phyloP scores from a whole-genome alignment of 805 yeast species.

The Spencermartinsiella europaea region DNA sequence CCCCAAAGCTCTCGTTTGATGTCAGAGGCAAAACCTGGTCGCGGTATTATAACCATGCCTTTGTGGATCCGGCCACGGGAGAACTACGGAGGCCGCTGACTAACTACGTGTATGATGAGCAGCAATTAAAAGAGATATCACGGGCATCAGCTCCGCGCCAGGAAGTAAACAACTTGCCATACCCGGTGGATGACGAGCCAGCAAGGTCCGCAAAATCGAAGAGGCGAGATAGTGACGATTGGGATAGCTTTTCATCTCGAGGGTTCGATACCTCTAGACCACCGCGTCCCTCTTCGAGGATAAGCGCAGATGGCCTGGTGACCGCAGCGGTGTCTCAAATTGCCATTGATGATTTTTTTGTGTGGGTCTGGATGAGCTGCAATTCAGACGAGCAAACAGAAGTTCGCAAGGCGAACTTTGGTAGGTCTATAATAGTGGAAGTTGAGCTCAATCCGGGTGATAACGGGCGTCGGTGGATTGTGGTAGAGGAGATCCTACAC shows the following conservation, averaged over 20 bases:
- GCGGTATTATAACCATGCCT: slow-evolving; percentile 26
- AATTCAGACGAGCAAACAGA: slow-evolving; percentile 69
- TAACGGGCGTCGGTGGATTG: slow-evolving; percentile 26
- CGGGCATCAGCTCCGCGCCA: slow-evolving; percentile 23
- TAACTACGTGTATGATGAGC: slow-evolving; percentile 29
- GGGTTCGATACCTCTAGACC: slow-evolving; percentile 9
- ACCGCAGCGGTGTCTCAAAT: slow-evolving; percentile 53
- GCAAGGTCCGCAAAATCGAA: neutral
- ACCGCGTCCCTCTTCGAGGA: slow-evolving; percentile 4
- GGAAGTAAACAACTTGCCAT: slow-evolving; percentile 27
- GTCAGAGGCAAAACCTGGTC: slow-evolving; percentile 27
- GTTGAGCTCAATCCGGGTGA: slow-evolving; percentile 71
- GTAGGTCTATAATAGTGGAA: slow-evolving; percentile 76
- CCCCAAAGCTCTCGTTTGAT: slow-evolving; percentile 21
- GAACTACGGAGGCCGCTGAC: slow-evolving; percentile 25
- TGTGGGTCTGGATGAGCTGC: slow-evolving; percentile 87
- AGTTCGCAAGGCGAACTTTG: slow-evolving; percentile 62
- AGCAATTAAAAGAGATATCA: slow-evolving; percentile 27
- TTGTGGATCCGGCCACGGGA: slow-evolving; percentile 25
- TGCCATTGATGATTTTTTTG: slow-evolving; percentile 78
- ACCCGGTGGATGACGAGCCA: slow-evolving; percentile 27
- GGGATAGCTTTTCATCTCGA: slow-evolving; percentile 13
- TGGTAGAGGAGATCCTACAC: slow-evolving; percentile 26
- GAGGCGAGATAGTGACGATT: slow-evolving; percentile 6
- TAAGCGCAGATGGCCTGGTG: slow-evolving; percentile 22